phyloP scores from a whole-genome alignment of 345 rosid genomes.

The Abelmoschus esculentus region DNA sequence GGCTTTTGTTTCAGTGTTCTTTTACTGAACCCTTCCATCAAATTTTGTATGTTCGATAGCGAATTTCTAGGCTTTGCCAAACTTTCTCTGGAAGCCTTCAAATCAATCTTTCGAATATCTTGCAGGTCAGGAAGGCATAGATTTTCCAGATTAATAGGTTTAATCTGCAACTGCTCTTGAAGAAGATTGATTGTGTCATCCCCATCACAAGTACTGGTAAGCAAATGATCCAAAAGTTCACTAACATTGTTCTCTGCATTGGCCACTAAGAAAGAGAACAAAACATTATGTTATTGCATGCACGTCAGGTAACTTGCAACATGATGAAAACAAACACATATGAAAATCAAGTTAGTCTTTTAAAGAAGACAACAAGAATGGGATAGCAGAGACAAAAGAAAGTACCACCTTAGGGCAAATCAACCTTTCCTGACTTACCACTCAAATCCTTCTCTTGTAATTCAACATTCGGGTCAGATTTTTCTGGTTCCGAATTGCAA shows the following conservation, averaged over 20 bases:
- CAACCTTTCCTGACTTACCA: not conserved
- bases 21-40: conserved; percentile 26
- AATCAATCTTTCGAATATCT: conserved; percentile 40
- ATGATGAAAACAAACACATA: conserved; percentile 11
- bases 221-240: conserved; percentile 49
- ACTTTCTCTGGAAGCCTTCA: conserved; percentile 34
- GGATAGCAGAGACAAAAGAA: not conserved
- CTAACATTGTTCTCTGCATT: conserved; percentile 33
- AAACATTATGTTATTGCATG: not conserved
- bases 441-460: conserved; percentile 14
- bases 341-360: not conserved
- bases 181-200: conserved; percentile 47
- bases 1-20: conserved; percentile 20
- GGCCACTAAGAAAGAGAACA: conserved; percentile 12
- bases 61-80: conserved; percentile 36
- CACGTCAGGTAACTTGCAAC: not conserved
- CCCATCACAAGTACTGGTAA: conserved; percentile 40
- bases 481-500: conserved; percentile 25
- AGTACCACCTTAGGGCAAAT: not conserved
- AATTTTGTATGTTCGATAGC: conserved; percentile 25
- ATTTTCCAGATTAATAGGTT: conserved; percentile 37
- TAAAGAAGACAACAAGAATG: not conserved
- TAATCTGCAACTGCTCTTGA: conserved; percentile 51
- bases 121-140: conserved; percentile 50
- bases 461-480: conserved; percentile 17